Base-by-base conservation (phyloP, 495 filamentous ascomycete genomes). In the Aspergillus heteromorphus region DNA sequence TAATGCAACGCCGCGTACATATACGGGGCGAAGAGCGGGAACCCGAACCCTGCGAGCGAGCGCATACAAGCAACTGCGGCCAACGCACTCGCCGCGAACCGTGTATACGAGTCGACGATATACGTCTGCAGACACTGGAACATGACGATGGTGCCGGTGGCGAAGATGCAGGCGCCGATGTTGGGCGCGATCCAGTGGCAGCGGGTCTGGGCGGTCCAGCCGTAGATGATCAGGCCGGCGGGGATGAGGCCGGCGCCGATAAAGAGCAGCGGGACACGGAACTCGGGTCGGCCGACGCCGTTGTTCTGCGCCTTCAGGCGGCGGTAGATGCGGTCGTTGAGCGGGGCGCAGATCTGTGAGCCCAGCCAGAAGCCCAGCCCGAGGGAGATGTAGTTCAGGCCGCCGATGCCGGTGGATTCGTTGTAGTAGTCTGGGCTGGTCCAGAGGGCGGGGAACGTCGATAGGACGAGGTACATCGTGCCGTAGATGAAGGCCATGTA, bases 91-190 rank as follows among this genome's bases (percentile, higher is more conserved):
- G 89, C 88, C 7, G 89, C 87, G 65, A 80, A 93, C 6, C 79
- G 76, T 20, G 83, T 82, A 66, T 91, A 92, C 6, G 85, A 68
- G 63, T 95, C 89, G n/a, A 92, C 82, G 43, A 90, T 70, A 61
- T 88, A 93, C 8, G 82, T 83, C 70, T 88, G 85, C 31, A 84
- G 81, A 57, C 82, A 85, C 68, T 89, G 87, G 63, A 87, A 87
- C 0, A 75, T 71, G 5, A 86, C 73, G 51, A 88, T 87, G 8
- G 72, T 77, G 5, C 86, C 86, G 6, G 72, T 66, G 7, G 72
- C 67, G 52, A 88, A 85, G 14, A 90, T 60, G 0, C 67, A 64
- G 4, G 80, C 79, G 2, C 88, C 88, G 53, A 91, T 82, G 58
- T 89, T 86, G 0, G 87, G 87, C 27, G 76, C 76, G 45, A 91